Percentiles rank a stretch among this genome's conserved stretches.
phyloP scores from a whole-genome alignment of 2,329 filamentous ascomycete genomes.

The Uncinocarpus reesii region DNA sequence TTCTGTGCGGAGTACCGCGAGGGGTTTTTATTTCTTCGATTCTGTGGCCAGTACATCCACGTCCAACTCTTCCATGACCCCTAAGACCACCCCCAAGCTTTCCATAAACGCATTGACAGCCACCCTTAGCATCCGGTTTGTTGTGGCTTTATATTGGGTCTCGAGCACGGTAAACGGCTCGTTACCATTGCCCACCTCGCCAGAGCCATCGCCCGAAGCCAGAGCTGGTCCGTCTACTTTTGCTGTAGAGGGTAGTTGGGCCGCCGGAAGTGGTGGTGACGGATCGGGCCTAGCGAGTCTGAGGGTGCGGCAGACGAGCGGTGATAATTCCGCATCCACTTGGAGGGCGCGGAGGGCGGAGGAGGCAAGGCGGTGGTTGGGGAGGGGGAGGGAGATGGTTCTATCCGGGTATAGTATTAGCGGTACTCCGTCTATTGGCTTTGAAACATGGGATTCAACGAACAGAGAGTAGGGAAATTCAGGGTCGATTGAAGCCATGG shows the following conservation, averaged over 20 bases:
- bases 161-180: slow-evolving; percentile 48
- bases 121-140: slow-evolving; percentile 92
- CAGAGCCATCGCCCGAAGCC: slow-evolving; percentile 13
- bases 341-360: slow-evolving; percentile 64
- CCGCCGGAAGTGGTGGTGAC: slow-evolving; percentile 6
- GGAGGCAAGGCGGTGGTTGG: slow-evolving; percentile 63
- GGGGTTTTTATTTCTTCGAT: too few relatives aligned
- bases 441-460: too few relatives aligned
- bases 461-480: slow-evolving; percentile 57
- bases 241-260: slow-evolving; percentile 16
- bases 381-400: slow-evolving; percentile 68
- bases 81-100: slow-evolving; percentile 69
- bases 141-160: slow-evolving; percentile 74
- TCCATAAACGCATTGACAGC: slow-evolving; percentile 96
- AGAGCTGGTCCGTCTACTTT: slow-evolving; percentile 16
- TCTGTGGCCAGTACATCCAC: slow-evolving; percentile 55
- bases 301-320: slow-evolving; percentile 65
- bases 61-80: slow-evolving; percentile 85
- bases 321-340: slow-evolving; percentile 83
- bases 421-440: neutral
- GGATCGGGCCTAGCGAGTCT: slow-evolving; percentile 38
- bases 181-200: slow-evolving; percentile 23
- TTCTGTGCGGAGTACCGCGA: too few relatives aligned
- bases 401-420: neutral
- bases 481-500: slow-evolving; percentile 29